Evolutionary conservation across 768 basidiomycete genomes (phyloP), one percentile per base, ranked within the genome.

Genomic region (Hypsizygus marmoreus): DNA sequence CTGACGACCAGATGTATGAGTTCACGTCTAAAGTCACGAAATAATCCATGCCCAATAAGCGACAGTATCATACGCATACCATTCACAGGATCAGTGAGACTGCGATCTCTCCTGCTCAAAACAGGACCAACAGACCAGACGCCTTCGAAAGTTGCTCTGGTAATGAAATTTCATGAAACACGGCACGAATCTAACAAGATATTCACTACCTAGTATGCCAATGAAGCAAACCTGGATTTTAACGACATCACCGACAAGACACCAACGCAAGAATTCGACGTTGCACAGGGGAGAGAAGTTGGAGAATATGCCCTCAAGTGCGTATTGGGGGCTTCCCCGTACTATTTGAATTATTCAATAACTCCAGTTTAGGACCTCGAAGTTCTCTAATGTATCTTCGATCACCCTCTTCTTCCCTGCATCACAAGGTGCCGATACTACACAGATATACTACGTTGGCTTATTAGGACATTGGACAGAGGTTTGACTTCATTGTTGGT

Each of bases 231-330:
- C 53, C 64, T 95, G 25, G 93, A 95, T 61, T 97, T 97, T 60
- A 76, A 80, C 20, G 88, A 93, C 45, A 74, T 87, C 9, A 61
- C 69, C 4, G 77, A 86, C 26, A 75, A 68, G 49, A 75, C 69
- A 5, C 77, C 89, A 2, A 74, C 82, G 0, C 93, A 95, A 61
- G 84, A 87, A 51, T 79, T 94, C 34, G 71, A 77, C 11, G 70
- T 93, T 4, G 79, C 84, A 0, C 76, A 84, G 54, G 80, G 81
- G 10, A 73, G 82, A 47, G 89, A 91, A 43, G 77, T 91, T 10
- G 91, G 88, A 30, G 91, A 95, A 64, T 95, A 95, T 60, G 72
- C 84, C 30, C 73, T 95, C 45, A 89, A 87, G 94, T 87, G 61
- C 46, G 76, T 67, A 17, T 23, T 30, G 33, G n/a, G n/a, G n/a